A percentile compares a stretch with the other conserved stretches of the same genome.
phyloP scores from a whole-genome alignment of 495 filamentous ascomycete species.

The Penicillium cinerascens region DNA sequence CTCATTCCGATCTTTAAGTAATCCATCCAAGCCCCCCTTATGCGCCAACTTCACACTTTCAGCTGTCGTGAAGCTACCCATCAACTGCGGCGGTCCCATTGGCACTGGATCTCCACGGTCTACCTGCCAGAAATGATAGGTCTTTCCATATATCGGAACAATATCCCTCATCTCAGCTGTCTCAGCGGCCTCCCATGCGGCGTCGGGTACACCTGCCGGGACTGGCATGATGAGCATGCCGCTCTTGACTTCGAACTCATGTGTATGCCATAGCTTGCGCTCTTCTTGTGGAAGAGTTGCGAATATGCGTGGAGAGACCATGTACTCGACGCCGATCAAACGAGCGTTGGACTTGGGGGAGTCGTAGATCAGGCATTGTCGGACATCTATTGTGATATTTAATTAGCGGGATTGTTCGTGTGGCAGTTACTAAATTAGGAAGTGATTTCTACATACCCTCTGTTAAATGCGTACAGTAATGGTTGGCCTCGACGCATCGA shows the following conservation, averaged over 20 bases:
- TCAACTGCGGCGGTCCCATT: conserved; percentile 69
- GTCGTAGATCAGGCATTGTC: conserved; percentile 89
- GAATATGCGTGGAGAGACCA: conserved; percentile 74
- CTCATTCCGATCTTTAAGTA: conserved; percentile 61
- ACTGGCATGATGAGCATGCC: conserved; percentile 85
- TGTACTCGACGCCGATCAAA: conserved; percentile 87
- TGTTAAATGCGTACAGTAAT: conserved; percentile 80
- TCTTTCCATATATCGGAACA: conserved; percentile 74
- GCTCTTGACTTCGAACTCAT: conserved; percentile 83
- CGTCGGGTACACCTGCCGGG: conserved; percentile 50
- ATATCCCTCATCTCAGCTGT: conserved; percentile 75
- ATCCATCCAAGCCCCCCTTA: conserved; percentile 54
- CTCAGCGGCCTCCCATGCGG: conserved; percentile 72
- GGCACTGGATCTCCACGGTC: conserved; percentile 76
- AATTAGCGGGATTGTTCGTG: background rate
- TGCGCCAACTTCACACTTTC: conserved; percentile 57
- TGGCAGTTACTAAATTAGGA: background rate
- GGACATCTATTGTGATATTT: conserved; percentile 43
- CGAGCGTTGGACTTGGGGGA: conserved; percentile 59
- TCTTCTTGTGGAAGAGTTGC: conserved; percentile 60
- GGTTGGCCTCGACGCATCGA: conserved; percentile 71
- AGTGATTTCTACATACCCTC: conserved; percentile 41
- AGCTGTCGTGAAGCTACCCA: conserved; percentile 66
- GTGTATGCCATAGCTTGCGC: conserved; percentile 72
- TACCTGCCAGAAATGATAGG: conserved; percentile 87